phyloP scores from a whole-genome alignment of 2,329 filamentous ascomycete genomes.

The Sporothrix euskadiensis region DNA sequence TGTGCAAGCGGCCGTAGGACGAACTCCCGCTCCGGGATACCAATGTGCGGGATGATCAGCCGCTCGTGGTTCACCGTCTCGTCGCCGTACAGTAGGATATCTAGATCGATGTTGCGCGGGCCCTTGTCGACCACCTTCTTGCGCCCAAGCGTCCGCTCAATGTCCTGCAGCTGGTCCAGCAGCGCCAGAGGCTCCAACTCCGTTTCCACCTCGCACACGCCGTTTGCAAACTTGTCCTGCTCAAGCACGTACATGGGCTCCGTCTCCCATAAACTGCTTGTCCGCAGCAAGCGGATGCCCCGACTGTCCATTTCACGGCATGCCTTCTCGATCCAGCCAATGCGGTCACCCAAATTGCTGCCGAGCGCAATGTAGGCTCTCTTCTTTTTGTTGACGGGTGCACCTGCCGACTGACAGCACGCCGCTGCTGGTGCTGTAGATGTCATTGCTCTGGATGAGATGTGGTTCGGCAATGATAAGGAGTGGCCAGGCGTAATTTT shows the following conservation, averaged over 20 bases:
- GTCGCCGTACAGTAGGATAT: conserved; percentile 81
- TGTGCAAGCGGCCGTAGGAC: conserved; percentile 84
- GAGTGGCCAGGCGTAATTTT: neutral
- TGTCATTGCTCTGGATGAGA: neutral
- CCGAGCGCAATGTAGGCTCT: conserved; percentile 83
- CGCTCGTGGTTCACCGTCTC: conserved; percentile 66
- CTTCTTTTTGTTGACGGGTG: conserved; percentile 34
- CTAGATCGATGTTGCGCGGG: conserved; percentile 89
- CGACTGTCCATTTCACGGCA: conserved; percentile 73
- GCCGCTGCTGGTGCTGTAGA: conserved; percentile 21
- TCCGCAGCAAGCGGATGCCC: conserved; percentile 72
- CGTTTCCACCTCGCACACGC: conserved; percentile 87
- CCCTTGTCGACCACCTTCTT: conserved; percentile 89
- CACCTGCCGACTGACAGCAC: conserved; percentile 27
- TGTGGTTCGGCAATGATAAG: no score
- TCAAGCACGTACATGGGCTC: conserved; percentile 95
- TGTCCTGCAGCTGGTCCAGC: conserved; percentile 76
- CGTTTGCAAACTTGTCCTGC: conserved; percentile 87
- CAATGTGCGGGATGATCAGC: conserved; percentile 78
- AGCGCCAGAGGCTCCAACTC: conserved; percentile 71
- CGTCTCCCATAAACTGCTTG: conserved; percentile 91
- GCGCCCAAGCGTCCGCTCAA: conserved; percentile 78
- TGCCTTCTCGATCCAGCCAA: conserved; percentile 81
- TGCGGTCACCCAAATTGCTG: conserved; percentile 86
- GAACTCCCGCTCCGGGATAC: conserved; percentile 90